Base-by-base conservation (phyloP, 2,329 filamentous ascomycete genomes). In the Juglanconis sp. region DNA sequence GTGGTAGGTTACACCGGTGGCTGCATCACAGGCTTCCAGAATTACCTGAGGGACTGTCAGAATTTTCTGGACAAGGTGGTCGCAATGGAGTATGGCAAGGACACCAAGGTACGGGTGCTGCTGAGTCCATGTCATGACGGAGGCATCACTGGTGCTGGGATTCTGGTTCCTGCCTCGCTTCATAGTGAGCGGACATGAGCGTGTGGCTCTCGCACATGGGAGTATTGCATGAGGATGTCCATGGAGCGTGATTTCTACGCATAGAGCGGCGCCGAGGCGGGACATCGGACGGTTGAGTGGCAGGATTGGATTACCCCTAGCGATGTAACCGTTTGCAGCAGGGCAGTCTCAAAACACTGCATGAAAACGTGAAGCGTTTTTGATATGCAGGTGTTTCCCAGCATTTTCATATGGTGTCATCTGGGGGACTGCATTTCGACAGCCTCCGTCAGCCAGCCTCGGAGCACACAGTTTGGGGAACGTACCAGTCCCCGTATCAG, bases 1-100 rank as follows among this genome's bases (percentile, higher is more conserved):
- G 86, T 91, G 1, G 88, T 93, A 30, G 90, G 90, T 1, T 93
- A 91, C 69, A 92, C 90, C 0, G 90, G 90, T 36, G 88, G 89
- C 6, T 92, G 90, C 68, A 93, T 93, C 61, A 84, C 87, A n/a
- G 86, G 90, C 68, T 92, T 92, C 68, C 89, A 90, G 52, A 82
- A 89, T 66, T 92, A 91, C 72, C 77, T 90, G 47, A 74, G 77
- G 49, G 87, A 89, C 67, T 91, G 88, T 65, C 89, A 92, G 71
- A 68, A 74, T 13, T 89, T 89, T 68, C 79, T 93, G 53, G 86
- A 91, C 67, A 70, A 73, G 30, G 74, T 86, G 10, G 66, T 86
- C 56, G 65, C 68, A 15, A 63, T 69, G 34, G 77, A 80, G 54
- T 79, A 78, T 55, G 70, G 69, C 3, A 62, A 66, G 1, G 32